phyloP scores from a whole-genome alignment of 2,329 filamentous ascomycete species.

The Hypoxylon rubiginosum region DNA sequence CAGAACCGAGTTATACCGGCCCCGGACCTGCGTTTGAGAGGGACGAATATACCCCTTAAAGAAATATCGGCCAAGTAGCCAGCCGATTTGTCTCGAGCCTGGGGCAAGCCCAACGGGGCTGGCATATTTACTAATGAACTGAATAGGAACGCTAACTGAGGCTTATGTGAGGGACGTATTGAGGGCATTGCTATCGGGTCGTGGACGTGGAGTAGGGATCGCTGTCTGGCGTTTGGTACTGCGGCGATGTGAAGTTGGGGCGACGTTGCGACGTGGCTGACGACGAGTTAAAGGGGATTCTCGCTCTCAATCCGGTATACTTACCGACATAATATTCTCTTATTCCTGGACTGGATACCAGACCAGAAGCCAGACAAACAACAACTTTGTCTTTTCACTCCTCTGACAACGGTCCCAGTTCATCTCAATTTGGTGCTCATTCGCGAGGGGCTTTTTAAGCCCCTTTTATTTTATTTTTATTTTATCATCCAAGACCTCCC shows the following conservation, averaged over 20 bases:
- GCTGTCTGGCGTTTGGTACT: constrained; percentile 24
- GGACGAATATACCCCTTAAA: constrained; percentile 57
- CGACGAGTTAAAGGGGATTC: constrained; percentile 4
- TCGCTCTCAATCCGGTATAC: constrained; percentile 7
- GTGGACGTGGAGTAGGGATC: constrained; percentile 5
- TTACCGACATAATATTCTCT: constrained; percentile 15
- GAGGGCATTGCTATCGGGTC: not conserved
- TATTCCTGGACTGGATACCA: constrained; percentile 22
- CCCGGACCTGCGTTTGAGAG: constrained; percentile 66
- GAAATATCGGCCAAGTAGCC: constrained; percentile 54
- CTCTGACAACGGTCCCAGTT: not conserved
- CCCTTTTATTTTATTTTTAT: constrained; percentile 6
- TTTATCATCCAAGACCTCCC: not conserved
- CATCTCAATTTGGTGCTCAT: constrained; percentile 7
- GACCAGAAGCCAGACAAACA: constrained; percentile 21
- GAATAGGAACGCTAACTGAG: constrained; percentile 2
- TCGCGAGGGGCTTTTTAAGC: not conserved
- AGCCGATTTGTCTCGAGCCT: not conserved
- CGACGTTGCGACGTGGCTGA: constrained; percentile 8
- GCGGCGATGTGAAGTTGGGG: constrained; percentile 12
- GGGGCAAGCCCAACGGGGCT: constrained; percentile 37
- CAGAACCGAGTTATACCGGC: constrained; percentile 63
- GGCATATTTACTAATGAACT: constrained; percentile 16
- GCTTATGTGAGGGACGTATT: constrained; percentile 3
- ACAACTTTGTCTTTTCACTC: constrained; percentile 22